Percentiles rank a stretch among this genome's conserved stretches.
Conservation (phyloP, 306 rosid genomes). For the cucumber (Cucumis sativus) region DNA sequence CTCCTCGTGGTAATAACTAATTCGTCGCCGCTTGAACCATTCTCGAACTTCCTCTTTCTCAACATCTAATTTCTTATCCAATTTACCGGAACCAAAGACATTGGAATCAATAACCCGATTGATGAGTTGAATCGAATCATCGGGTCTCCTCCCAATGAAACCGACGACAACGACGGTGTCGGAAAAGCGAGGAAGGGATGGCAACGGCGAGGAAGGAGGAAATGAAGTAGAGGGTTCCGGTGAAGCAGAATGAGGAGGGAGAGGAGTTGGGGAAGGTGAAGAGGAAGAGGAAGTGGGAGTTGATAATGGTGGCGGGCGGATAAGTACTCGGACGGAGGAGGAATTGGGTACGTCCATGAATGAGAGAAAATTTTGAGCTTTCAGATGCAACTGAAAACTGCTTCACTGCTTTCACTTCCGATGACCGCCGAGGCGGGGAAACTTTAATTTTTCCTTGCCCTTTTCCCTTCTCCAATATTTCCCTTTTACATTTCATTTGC, state of each 20-base stretch:
- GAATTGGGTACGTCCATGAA: constrained; percentile 26
- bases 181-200: constrained; percentile 28
- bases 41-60: constrained; percentile 41
- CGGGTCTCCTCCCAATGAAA: constrained; percentile 41
- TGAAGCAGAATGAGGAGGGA: constrained; percentile 17
- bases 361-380: neutral
- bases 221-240: constrained; percentile 18
- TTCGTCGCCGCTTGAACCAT: constrained; percentile 60
- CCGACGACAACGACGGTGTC: constrained; percentile 77
- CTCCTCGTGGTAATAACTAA: constrained; percentile 52
- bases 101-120: constrained; percentile 70
- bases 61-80: constrained; percentile 29
- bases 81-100: constrained; percentile 63
- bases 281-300: constrained; percentile 14
- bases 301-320: constrained; percentile 46
- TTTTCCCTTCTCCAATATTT: no score
- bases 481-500: no score
- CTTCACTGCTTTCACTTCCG: neutral
- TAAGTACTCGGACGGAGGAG: constrained; percentile 52
- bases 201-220: constrained; percentile 2
- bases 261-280: constrained; percentile 15
- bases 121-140: constrained; percentile 46
- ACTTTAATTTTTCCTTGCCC: neutral
- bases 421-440: neutral
- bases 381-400: neutral